These are phyloP conservation scores for Lodderomyces pseudojiufengensis DNA, from an alignment of 1,139 yeast species.

Conservation along the genomic window DNA sequence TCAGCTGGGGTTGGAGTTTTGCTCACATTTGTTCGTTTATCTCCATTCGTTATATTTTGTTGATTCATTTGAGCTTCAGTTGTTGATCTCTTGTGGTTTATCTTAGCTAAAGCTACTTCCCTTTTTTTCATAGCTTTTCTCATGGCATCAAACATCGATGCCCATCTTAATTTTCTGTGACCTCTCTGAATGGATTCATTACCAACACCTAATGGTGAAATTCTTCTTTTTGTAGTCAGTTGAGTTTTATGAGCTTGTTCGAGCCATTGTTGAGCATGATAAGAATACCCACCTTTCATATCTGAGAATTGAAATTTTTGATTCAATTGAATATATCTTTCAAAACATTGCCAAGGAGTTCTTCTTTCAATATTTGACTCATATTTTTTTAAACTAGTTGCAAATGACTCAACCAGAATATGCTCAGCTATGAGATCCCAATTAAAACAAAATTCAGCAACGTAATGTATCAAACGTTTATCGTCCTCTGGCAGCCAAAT, in stretches of 20 bases:
- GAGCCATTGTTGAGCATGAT: constrained; percentile 84
- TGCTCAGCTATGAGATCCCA: constrained; percentile 91
- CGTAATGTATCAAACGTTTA: constrained; percentile 69
- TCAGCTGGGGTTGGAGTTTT: constrained; percentile 75
- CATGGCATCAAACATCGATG: constrained; percentile 94
- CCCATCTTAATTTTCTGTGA: constrained; percentile 82
- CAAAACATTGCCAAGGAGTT: constrained; percentile 99
- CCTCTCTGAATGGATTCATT: constrained; percentile 91
- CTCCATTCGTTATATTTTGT: constrained; percentile 7
- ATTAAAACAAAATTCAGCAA: constrained; percentile 83
- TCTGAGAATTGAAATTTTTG: constrained; percentile 83
- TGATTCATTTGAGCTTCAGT: constrained; percentile 16
- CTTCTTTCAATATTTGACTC: constrained; percentile 88
- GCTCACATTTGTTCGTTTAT: constrained; percentile 23
- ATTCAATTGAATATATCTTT: constrained; percentile 87
- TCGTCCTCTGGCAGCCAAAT: constrained; percentile 97
- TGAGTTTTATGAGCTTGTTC: constrained; percentile 90
- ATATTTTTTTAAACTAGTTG: constrained; percentile 59
- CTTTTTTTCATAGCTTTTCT: constrained; percentile 86
- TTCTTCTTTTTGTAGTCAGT: constrained; percentile 79
- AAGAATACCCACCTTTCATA: constrained; percentile 82
- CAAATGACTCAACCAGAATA: constrained; percentile 51
- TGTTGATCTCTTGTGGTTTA: constrained; percentile 27
- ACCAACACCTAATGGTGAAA: constrained; percentile 89
- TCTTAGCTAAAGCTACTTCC: constrained; percentile 48